These are phyloP conservation scores for Clarireedia homoeocarpa DNA, from an alignment of 2,329 filamentous ascomycete genomes.

Conservation along the genomic window DNA sequence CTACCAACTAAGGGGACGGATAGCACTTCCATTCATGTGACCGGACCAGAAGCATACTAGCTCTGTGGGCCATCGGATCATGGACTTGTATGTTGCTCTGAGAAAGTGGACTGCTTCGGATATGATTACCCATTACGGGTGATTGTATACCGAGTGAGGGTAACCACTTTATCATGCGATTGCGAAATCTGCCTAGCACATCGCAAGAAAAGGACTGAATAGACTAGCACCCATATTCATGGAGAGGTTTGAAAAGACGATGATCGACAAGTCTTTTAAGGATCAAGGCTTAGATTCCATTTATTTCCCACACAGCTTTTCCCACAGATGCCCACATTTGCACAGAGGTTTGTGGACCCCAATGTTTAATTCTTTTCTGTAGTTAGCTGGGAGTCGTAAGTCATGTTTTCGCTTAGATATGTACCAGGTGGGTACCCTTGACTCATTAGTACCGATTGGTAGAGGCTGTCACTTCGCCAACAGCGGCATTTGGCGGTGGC, in stretches of 20 bases:
- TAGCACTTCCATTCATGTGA: constrained; percentile 7
- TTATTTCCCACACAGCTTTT: neutral
- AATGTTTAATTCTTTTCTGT: neutral
- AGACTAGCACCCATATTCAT: neutral
- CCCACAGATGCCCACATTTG: too few species aligned
- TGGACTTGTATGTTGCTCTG: neutral
- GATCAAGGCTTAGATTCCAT: neutral
- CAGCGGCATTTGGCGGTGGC: neutral
- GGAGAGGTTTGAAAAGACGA: neutral
- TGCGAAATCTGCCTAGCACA: neutral
- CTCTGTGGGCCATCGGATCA: neutral
- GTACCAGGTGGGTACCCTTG: neutral
- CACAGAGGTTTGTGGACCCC: neutral
- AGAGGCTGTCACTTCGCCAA: neutral
- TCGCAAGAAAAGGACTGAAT: neutral
- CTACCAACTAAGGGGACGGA: neutral
- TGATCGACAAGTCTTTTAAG: neutral
- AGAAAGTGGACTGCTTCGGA: constrained; percentile 6
- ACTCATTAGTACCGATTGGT: neutral
- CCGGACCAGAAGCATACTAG: neutral
- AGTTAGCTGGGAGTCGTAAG: neutral
- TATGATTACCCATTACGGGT: constrained; percentile 2
- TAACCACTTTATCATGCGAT: neutral
- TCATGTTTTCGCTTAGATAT: constrained; percentile 2
- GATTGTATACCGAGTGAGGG: constrained; percentile 3